Evolutionary conservation across 352 stramenopile genomes (phyloP).

Genomic region (Aphanomyces stellatus): DNA sequence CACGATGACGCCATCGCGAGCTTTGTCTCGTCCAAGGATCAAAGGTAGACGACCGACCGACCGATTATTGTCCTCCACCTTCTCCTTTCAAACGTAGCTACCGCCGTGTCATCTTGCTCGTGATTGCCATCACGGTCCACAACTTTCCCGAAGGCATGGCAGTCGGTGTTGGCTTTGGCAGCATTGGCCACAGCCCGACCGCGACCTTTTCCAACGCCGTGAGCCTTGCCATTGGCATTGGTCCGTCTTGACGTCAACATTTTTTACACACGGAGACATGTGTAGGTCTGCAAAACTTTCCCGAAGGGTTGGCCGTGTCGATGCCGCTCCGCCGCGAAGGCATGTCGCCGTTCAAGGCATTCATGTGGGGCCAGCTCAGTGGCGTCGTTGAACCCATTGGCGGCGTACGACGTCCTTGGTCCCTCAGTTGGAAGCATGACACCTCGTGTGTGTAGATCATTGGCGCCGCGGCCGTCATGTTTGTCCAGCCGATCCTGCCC

Average conservation of each 20-base stretch:
- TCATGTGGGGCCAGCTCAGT: slow-evolving; percentile 87
- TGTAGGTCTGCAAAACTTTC: slow-evolving; percentile 81
- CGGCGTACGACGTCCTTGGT: slow-evolving; percentile 57
- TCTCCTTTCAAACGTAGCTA: slow-evolving; percentile 37
- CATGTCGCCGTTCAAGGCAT: slow-evolving; percentile 71
- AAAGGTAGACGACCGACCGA: too few relatives aligned
- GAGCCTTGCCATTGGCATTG: slow-evolving; percentile 81
- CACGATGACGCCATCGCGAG: slow-evolving; percentile 16
- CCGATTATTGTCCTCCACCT: too few relatives aligned
- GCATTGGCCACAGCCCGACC: slow-evolving; percentile 52
- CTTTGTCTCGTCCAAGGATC: slow-evolving; percentile 20
- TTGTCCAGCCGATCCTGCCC: slow-evolving; percentile 80
- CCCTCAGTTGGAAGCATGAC: too few relatives aligned
- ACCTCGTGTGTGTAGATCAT: slow-evolving; percentile 45
- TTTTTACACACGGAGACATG: neutral
- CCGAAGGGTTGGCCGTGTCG: slow-evolving; percentile 81
- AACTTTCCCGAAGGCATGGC: slow-evolving; percentile 87
- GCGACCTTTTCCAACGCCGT: slow-evolving; percentile 75
- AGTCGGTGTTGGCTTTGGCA: slow-evolving; percentile 85
- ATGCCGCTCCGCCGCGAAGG: slow-evolving; percentile 81
- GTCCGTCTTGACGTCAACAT: slow-evolving; percentile 3
- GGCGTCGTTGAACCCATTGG: slow-evolving; percentile 83
- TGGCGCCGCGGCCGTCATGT: slow-evolving; percentile 72
- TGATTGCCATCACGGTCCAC: slow-evolving; percentile 87
- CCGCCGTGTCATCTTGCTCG: slow-evolving; percentile 71